These are phyloP conservation scores for Aspergillus tanneri DNA, from an alignment of 2,329 filamentous ascomycete species.

Conservation along the genomic window DNA sequence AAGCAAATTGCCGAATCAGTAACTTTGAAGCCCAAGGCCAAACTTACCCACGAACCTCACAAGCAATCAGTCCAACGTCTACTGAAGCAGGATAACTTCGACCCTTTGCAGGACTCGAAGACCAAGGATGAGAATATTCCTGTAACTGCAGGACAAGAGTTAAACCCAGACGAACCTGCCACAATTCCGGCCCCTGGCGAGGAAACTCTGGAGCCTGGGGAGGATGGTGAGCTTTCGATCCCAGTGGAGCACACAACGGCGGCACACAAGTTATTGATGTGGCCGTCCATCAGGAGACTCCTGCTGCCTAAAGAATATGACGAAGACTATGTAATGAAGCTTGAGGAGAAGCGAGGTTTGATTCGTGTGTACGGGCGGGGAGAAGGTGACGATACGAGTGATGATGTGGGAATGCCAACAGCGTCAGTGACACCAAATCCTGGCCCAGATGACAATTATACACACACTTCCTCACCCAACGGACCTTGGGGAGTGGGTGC, in stretches of 20 bases:
- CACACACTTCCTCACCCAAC: constrained; percentile 46
- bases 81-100: constrained; percentile 26
- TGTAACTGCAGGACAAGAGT: constrained; percentile 7
- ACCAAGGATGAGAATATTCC: constrained; percentile 14
- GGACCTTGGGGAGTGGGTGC: constrained; percentile 52
- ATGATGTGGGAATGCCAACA: constrained; percentile 44
- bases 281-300: constrained; percentile 66
- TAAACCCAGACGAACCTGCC: constrained; percentile 1
- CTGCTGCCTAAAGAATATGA: constrained; percentile 58
- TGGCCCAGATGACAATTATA: constrained; percentile 28
- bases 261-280: constrained; percentile 76
- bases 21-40: constrained; percentile 5
- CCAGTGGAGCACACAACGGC: constrained; percentile 85
- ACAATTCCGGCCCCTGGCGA: constrained; percentile 4
- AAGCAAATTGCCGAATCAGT: too few relatives aligned
- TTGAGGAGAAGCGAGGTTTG: constrained; percentile 71
- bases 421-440: constrained; percentile 25
- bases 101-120: constrained; percentile 14
- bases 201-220: constrained; percentile 21
- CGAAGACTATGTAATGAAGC: constrained; percentile 70
- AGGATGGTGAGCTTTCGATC: constrained; percentile 64
- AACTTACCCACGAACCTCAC: constrained; percentile 10
- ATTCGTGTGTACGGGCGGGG: constrained; percentile 76
- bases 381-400: constrained; percentile 65
- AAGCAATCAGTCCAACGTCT: constrained; percentile 19